Percentiles rank a stretch among this genome's conserved stretches.
Evolutionary conservation across 139 green algal species (phyloP).

Genomic region (Coelastrella sp.): DNA sequence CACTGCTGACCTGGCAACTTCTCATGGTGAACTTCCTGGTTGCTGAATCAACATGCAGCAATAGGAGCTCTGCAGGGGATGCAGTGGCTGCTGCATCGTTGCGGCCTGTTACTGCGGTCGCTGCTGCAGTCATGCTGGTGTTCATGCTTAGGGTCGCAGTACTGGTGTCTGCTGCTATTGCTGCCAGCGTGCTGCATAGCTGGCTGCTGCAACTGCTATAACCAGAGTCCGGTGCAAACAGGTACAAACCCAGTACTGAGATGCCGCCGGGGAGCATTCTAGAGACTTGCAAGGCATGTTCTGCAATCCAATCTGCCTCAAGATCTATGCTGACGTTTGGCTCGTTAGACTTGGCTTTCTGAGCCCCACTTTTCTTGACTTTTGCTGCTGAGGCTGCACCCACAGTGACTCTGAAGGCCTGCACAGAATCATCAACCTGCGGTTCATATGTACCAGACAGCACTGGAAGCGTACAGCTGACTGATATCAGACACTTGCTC

Average conservation of each 20-base stretch:
- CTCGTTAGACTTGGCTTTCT: not conserved
- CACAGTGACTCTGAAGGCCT: slow-evolving; percentile 10
- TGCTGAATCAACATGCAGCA: slow-evolving; percentile 61
- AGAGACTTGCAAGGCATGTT: slow-evolving; percentile 68
- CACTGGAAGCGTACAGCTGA: no score
- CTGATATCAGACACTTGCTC: no score
- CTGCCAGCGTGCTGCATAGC: slow-evolving; percentile 40
- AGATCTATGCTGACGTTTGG: slow-evolving; percentile 48
- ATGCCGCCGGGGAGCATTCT: slow-evolving; percentile 70
- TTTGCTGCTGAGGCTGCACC: slow-evolving; percentile 7
- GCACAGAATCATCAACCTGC: no score
- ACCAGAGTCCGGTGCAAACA: slow-evolving; percentile 50
- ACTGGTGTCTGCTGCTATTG: slow-evolving; percentile 30
- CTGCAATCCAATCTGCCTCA: slow-evolving; percentile 66
- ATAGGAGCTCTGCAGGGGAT: slow-evolving; percentile 45
- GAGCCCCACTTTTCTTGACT: not conserved
- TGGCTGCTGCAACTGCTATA: slow-evolving; percentile 41
- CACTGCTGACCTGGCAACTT: slow-evolving; percentile 1
- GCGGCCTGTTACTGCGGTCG: not conserved
- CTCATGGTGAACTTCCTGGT: slow-evolving; percentile 50
- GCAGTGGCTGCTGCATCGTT: not conserved
- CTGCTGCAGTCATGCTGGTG: not conserved
- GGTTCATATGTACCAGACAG: no score
- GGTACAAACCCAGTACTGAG: slow-evolving; percentile 63
- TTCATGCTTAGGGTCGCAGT: not conserved